Evolutionary conservation across 805 yeast species (phyloP), one percentile per base, ranked within the genome.

Genomic region (Saitoella complicata): DNA sequence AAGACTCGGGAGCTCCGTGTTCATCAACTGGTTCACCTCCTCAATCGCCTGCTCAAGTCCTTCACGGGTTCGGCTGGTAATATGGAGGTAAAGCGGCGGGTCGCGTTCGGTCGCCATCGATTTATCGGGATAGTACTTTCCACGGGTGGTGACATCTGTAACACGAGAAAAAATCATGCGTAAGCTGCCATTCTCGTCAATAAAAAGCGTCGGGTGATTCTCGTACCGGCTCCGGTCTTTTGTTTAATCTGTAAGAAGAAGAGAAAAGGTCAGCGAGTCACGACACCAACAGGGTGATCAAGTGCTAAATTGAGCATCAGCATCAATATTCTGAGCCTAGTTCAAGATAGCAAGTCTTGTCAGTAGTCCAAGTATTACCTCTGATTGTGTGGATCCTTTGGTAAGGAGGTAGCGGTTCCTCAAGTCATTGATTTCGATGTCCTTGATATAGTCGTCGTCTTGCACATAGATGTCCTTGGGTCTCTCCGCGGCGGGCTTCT

Each of bases 51-150:
- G 80, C 52, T 68, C 74, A n/a, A 60, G 46, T 5, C 53, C 46
- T 12, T 52, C 57, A 34, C 57, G 47, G 5, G 50, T 44, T 51
- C 80, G 76, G 58, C 84, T 94, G 55, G 84, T 84, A 13, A 85
- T 81, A 37, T 50, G 54, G 12, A 60, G 51, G 41, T 55, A 55
- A 29, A 61, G 41, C 7, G 62, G 55, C 7, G 65, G 64, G 29
- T 57, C 59, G 31, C 46, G 42, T 21, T 49, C 55, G 3, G 62
- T 55, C 4, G 65, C 62, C 46, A 47, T 46, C 5, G 56, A 41
- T 36, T 52, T 47, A 41, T 60, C 64, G n/a, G 65, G 64, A 39
- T 56, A 61, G 46, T 60, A 61, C 40, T 59, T 46, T 13, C 66
- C 66, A 5, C 56, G 51, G 5, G 65, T 58, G 4, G 54, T 52